Base-by-base conservation (phyloP, 441 rosid genomes). In the Populus hybrid region DNA sequence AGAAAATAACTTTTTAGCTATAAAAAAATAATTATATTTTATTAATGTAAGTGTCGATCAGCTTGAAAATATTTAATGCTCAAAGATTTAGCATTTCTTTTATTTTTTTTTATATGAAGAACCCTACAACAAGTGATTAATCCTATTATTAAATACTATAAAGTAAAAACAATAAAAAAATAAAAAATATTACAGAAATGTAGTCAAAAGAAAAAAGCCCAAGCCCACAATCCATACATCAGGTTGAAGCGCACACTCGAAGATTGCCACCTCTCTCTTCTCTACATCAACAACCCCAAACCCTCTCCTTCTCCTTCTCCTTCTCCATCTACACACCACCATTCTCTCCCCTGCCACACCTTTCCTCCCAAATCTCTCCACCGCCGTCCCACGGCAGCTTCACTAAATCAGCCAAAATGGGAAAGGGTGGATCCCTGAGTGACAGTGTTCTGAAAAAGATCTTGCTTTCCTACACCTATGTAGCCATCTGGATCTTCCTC, bases 401-500 rank as follows among this genome's bases (percentile, higher is more conserved):
- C 29, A 65, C 33, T 1, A 23, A 14, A 56, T 12, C 76, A 3
- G 24, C 35, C 66, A 76, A 76, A 74, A 94, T 94, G 98, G 97
- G 97, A 35, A 90, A 87, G 83, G 97, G 94, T 64, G 92, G 95
- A 45, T 75, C 93, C 56, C 84, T 95, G 10, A 91, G 96, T 94
- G 97, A 93, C 71, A 80, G 96, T 73, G 94, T 93, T 31, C 64
- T 95, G 81, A 92, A 87, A 85, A 92, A 93, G 90, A 92, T 95
- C 91, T 73, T 95, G 71, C 94, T 95, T 29, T 92, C 99, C 29
- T 95, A 95, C 93, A 78, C 93, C 45, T 95, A 95, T 82, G 99
- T 95, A 0, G 96, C 89, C 69, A 85, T 93, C 80, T 95, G 99
- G 99, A 93, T 95, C 94, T 95, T 93, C 96, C 95, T 95, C 64